Base-by-base conservation (phyloP, 2,329 filamentous ascomycete genomes). In the Calcarisporium arbuscula region DNA sequence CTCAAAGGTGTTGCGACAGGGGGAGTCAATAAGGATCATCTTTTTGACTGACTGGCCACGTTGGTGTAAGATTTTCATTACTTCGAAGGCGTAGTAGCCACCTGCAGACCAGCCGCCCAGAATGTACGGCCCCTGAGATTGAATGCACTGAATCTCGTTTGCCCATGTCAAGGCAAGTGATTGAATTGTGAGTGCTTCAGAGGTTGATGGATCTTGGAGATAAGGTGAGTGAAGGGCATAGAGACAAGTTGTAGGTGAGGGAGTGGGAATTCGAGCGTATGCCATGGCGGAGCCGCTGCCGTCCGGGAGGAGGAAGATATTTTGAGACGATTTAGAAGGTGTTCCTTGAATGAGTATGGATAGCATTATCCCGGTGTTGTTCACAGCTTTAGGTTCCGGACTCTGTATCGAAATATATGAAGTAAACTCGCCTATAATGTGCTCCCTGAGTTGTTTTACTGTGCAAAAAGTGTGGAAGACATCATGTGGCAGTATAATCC, bases 41-140 rank as follows among this genome's bases (percentile, higher is more conserved):
- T 73, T 64, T n/a, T 72, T 70, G 5, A 81, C 75, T 23, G 53
- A 54, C 30, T 81, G 73, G 18, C 71, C 70, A 8, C 65, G 65
- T 46, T 69, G 66, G 39, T 67, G 67, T 16, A 82, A 63, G 45
- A 79, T 72, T 38, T 71, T 70, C 23, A 74, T 69, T 12, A 77
- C 75, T 48, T 82, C 77, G 49, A 74, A 85, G 32, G 80, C 78
- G 40, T 80, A 77, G 31, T 84, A 77, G 28, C 81, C 81, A 26
- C 82, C 82, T 2, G 80, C 80, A 16, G 75, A 82, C 81, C 81
- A 86, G 21, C 82, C 82, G 14, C 75, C 71, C 2, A 85, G 58
- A 29, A 70, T 68, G 57, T 84, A 85, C 1, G 79, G 77, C 0
- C 82, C 82, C 20, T 63, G 48, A 4, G 80, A 76, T 56, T 86